Base-by-base conservation (phyloP, 2,329 filamentous ascomycete genomes). In the Colletotrichum sp. region DNA sequence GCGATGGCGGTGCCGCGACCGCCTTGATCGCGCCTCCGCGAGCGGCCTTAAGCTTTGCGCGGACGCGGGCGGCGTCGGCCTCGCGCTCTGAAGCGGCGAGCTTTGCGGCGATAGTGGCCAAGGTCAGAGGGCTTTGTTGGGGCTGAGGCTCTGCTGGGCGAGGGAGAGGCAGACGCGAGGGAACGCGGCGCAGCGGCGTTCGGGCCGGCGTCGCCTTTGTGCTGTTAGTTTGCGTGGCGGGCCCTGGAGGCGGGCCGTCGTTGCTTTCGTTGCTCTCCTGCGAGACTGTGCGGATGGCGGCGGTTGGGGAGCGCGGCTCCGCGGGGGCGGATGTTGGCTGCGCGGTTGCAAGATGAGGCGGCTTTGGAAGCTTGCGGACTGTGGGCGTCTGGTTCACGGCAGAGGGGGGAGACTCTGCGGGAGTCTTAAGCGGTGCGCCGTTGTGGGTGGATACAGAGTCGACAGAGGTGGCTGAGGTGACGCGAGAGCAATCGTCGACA, bases 81-180 rank as follows among this genome's bases (percentile, higher is more conserved):
- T 93, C 91, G 21, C 90, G 87, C 78, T 93, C 92, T 1, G 91
- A 91, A 3, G 92, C 92, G 1, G 91, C 92, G 0, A 93, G 86
- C 82, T 93, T 93, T 32, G 91, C 91, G 0, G 90, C 89, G 76
- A 93, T 93, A 39, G 86, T 88, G 10, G 90, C 90, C 88, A 92
- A 92, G 24, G 89, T 92, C 5, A 93, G 82, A 0, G 91, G 91
- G 32, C 88, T 91, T 77, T 92, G 90, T 65, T 89, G 88, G 7
- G 86, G 84, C 2, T 82, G 81, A 6, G 85, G 85, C 28, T 86
- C 85, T 3, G 83, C 72, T 73, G 82, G 80, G 76, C 84, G 81
- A 60, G 85, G 82, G n/a, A 87, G 78, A 8, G 82, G 81, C 3
- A 84, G 80, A 30, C 84, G 81, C 5, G 83, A 83, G 74, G 82